A percentile compares a stretch with the other conserved stretches of the same genome.
phyloP scores from a whole-genome alignment of 345 rosid genomes.

The Eucalyptus guilfoylei region DNA sequence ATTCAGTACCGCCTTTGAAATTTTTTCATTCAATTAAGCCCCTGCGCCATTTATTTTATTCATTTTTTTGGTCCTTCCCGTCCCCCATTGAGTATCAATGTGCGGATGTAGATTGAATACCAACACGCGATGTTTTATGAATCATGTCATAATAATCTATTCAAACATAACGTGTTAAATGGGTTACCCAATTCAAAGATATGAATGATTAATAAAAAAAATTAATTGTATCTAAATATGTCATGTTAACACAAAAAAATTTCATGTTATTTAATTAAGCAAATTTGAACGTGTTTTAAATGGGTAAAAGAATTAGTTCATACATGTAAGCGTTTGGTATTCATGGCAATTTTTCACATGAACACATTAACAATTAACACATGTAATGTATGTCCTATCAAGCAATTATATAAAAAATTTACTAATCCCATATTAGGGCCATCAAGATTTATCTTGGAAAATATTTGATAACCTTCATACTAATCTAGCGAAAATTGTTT shows the following conservation, averaged over 20 bases:
- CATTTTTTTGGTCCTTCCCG: not conserved
- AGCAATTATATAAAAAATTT: not conserved
- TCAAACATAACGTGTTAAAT: not conserved
- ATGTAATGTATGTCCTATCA: not conserved
- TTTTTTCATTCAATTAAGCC: not conserved
- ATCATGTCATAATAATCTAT: not conserved
- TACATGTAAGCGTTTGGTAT: accelerated
- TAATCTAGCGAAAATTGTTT: accelerated
- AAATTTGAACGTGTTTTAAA: accelerated
- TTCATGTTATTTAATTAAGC: not conserved
- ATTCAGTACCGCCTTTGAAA: not conserved
- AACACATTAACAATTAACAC: not conserved
- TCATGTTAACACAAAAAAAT: not conserved
- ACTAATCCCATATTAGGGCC: not conserved
- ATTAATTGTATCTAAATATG: not conserved
- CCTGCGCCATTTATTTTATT: not conserved
- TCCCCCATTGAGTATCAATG: no score
- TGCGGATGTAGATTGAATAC: not conserved
- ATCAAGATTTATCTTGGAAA: not conserved
- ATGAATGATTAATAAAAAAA: not conserved
- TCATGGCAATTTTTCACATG: not conserved
- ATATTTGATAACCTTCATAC: not conserved
- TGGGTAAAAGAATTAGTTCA: accelerated
- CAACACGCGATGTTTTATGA: not conserved
- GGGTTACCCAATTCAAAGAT: not conserved